Conservation (phyloP, 768 basidiomycete genomes). For the Tylopilus sp. region DNA sequence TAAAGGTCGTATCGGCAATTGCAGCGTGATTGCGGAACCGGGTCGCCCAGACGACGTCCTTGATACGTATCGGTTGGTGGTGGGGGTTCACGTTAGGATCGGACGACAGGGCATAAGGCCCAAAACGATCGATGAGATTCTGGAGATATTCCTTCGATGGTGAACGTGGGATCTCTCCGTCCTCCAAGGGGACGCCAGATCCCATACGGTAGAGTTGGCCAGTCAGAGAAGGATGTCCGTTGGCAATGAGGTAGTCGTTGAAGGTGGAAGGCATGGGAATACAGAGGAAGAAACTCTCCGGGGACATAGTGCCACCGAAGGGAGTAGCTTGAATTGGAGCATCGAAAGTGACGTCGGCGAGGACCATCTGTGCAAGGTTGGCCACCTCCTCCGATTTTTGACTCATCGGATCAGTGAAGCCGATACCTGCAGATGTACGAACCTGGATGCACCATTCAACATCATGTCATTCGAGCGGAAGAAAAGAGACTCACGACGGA, state of each 20-base stretch:
- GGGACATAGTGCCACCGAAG: neutral
- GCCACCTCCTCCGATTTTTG: slow-evolving; percentile 21
- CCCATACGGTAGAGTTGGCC: slow-evolving; percentile 39
- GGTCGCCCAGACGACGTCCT: slow-evolving; percentile 42
- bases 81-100: slow-evolving; percentile 35
- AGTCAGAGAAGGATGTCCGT: slow-evolving; percentile 5
- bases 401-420: slow-evolving; percentile 43
- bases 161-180: slow-evolving; percentile 36
- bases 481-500: slow-evolving; percentile 37
- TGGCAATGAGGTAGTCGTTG: slow-evolving; percentile 16
- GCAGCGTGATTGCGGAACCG: slow-evolving; percentile 47
- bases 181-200: slow-evolving; percentile 36
- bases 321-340: neutral
- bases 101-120: slow-evolving; percentile 35
- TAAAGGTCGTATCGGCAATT: slow-evolving; percentile 40
- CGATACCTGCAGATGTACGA: slow-evolving; percentile 40
- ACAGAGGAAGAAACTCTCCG: slow-evolving; percentile 13
- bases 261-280: slow-evolving; percentile 12
- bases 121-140: slow-evolving; percentile 38
- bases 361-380: slow-evolving; percentile 31
- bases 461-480: neutral
- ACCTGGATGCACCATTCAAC: slow-evolving; percentile 31
- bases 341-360: slow-evolving; percentile 21
- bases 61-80: slow-evolving; percentile 32
- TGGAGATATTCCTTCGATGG: slow-evolving; percentile 45